Evolutionary conservation across 2,329 filamentous ascomycete genomes (phyloP).

Genomic region (Aspergillus sojae): DNA sequence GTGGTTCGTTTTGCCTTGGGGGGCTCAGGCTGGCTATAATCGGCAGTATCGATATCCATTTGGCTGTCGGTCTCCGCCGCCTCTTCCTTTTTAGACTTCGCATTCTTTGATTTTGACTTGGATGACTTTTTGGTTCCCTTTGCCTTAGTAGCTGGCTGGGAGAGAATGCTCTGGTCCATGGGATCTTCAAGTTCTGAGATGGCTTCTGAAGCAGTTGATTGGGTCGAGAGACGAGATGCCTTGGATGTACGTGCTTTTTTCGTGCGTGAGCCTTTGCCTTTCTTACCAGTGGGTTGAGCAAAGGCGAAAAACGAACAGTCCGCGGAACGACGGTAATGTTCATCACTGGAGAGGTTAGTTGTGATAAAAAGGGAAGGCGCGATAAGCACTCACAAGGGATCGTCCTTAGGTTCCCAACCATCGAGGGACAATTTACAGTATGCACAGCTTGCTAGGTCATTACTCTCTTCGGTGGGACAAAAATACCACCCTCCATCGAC

Average conservation of each 20-base stretch:
- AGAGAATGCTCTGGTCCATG: slow-evolving; percentile 61
- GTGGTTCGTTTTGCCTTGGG: slow-evolving; percentile 39
- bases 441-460: slow-evolving; percentile 87
- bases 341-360: slow-evolving; percentile 62
- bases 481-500: slow-evolving; percentile 93
- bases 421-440: slow-evolving; percentile 90
- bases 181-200: slow-evolving; percentile 51
- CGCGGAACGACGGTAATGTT: slow-evolving; percentile 78
- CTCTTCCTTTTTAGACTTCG: slow-evolving; percentile 43
- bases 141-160: slow-evolving; percentile 50
- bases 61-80: slow-evolving; percentile 47
- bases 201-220: slow-evolving; percentile 53
- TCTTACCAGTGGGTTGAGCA: slow-evolving; percentile 52
- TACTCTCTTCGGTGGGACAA: slow-evolving; percentile 77
- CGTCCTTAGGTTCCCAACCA: slow-evolving; percentile 91
- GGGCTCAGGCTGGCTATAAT: slow-evolving; percentile 31
- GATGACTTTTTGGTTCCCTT: slow-evolving; percentile 55
- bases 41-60: slow-evolving; percentile 33
- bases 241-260: slow-evolving; percentile 67
- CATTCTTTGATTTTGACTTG: slow-evolving; percentile 38
- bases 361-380: slow-evolving; percentile 18
- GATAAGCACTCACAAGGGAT: slow-evolving; percentile 70
- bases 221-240: slow-evolving; percentile 64
- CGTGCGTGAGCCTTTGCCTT: slow-evolving; percentile 59
- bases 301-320: slow-evolving; percentile 82